These are phyloP conservation scores for Candida loeiensis DNA, from an alignment of 805 yeast genomes.

Conservation along the genomic window DNA sequence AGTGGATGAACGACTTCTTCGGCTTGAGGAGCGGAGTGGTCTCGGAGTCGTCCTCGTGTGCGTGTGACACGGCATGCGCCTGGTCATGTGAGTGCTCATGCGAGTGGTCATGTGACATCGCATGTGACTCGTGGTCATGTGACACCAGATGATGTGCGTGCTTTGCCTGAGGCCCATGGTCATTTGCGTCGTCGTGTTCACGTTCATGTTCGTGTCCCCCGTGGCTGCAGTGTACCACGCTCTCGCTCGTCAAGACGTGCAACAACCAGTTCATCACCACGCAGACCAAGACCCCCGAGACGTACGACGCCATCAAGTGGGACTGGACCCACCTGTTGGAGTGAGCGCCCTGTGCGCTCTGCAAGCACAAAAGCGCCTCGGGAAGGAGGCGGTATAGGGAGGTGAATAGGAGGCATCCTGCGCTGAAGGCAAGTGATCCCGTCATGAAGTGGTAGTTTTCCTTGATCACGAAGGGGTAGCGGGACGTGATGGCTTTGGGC, in stretches of 20 bases:
- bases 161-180: conserved; percentile 8
- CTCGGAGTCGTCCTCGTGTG: neutral
- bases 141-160: neutral
- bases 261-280: conserved; percentile 57
- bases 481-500: conserved; percentile 39
- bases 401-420: conserved; percentile 81
- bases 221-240: conserved; percentile 84
- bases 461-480: conserved; percentile 49
- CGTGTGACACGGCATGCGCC: conserved; percentile 15
- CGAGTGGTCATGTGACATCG: conserved; percentile 9
- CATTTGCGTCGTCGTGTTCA: conserved; percentile 14
- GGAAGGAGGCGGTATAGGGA: conserved; percentile 79
- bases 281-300: conserved; percentile 62
- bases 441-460: conserved; percentile 65
- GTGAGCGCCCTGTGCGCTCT: conserved; percentile 4
- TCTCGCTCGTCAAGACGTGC: conserved; percentile 73
- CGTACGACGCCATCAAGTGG: conserved; percentile 43
- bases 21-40: neutral
- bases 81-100: conserved; percentile 12
- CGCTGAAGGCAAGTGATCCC: conserved; percentile 68
- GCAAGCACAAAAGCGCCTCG: conserved; percentile 33
- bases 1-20: conserved; percentile 26
- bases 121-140: too few species aligned
- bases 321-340: conserved; percentile 22
- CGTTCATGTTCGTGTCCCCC: conserved; percentile 24